Conservation (phyloP, 352 stramenopile genomes). For the Phytophthora citricola region DNA sequence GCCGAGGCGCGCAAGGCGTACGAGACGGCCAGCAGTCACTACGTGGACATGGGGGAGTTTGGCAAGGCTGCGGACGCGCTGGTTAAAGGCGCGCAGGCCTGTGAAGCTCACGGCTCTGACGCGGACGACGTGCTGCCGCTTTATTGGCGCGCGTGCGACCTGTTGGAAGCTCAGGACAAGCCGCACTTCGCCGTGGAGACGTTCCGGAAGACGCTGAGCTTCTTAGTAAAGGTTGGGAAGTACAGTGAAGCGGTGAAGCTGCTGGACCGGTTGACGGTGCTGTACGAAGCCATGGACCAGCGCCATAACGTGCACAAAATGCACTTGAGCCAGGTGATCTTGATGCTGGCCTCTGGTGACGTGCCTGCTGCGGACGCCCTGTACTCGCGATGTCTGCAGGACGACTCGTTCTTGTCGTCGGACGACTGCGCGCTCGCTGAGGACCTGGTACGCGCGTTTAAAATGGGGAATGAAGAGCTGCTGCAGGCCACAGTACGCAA, state of each 20-base stretch:
- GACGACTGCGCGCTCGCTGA: conserved; percentile 82
- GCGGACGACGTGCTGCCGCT: conserved; percentile 57
- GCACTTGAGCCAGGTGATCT: conserved; percentile 72
- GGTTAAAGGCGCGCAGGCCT: conserved; percentile 63
- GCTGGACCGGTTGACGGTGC: conserved; percentile 53
- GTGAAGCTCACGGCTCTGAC: conserved; percentile 50
- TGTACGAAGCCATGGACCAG: conserved; percentile 79
- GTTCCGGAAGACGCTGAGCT: conserved; percentile 83
- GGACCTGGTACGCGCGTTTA: conserved; percentile 80
- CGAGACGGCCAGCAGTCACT: conserved; percentile 67
- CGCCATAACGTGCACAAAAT: conserved; percentile 73
- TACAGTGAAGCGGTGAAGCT: conserved; percentile 57
- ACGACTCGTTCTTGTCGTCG: conserved; percentile 74
- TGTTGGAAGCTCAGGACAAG: conserved; percentile 83
- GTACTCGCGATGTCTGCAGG: conserved; percentile 82
- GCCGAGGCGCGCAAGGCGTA: conserved; percentile 63
- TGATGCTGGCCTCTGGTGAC: conserved; percentile 64
- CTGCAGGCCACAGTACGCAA: conserved; percentile 79
- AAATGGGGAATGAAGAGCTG: conserved; percentile 79
- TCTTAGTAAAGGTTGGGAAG: conserved; percentile 62
- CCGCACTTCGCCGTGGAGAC: conserved; percentile 84
- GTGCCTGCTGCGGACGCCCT: conserved; percentile 76
- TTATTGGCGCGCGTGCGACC: conserved; percentile 71
- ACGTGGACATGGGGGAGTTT: conserved; percentile 85
- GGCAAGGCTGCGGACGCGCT: conserved; percentile 84